Evolutionary conservation across 2,329 filamentous ascomycete species (phyloP), one percentile per base, ranked within the genome.

Genomic region (Colletotrichum costaricense): DNA sequence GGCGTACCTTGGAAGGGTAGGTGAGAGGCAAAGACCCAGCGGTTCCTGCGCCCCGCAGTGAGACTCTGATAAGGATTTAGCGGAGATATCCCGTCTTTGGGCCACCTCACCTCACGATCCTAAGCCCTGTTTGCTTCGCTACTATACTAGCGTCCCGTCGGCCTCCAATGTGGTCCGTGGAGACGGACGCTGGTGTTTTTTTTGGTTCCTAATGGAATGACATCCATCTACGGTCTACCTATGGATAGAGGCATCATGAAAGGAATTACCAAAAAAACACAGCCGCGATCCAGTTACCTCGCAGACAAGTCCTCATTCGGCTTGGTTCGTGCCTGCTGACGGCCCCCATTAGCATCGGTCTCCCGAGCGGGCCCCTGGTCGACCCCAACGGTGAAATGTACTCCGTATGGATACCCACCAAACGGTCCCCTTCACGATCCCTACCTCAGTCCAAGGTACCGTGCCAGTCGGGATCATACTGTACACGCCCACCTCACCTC

Each of bases 41-140:
- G 46, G 56, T 19, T 42, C 38, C 38, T 42, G 38, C 24, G 55
- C 8, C 30, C 56, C 42, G 30, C 30, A 24, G n/a, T 42, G 33
- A 28, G 22, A 60, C 38, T 49, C 33, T 56, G 67, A 70, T 70
- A 70, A 70, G 67, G 70, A 73, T 60, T 60, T 42, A 60, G 66
- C 69, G 69, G 69, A 72, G 64, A 66, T 46, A 57, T 42, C 14
- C 52, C 66, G 55, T 42, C 52, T 16, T 16, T 42, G 38, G 38
- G 16, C 38, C 38, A 42, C 33, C 11, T 33, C 9, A 33, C 33
- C 33, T 33, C 33, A 33, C 14, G 38, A 42, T 42, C 38, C 38
- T 42, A 35, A 57, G 52, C 67, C n/a, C 46, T 33, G 30, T 42
- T 54, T 30, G 6, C 26, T 28, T 26, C 33, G 11, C 33, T 33